Base-by-base conservation (phyloP, 2,329 filamentous ascomycete species). In the Verruconis gallopava region DNA sequence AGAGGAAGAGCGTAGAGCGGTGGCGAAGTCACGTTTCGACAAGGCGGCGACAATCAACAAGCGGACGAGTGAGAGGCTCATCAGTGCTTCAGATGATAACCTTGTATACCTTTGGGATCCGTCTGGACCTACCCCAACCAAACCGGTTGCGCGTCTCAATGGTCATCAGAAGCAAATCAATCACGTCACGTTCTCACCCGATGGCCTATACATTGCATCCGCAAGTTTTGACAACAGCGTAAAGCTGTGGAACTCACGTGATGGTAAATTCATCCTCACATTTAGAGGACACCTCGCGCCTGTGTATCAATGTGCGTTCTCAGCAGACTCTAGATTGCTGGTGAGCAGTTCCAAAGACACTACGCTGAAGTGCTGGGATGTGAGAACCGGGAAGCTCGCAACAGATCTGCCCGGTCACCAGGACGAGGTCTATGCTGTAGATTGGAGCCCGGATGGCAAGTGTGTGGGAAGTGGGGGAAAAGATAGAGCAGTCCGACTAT, bases 121-220 rank as follows among this genome's bases (percentile, higher is more conserved):
- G 0, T 70, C 43, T 17, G 43, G 43, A 15, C 17, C 38, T 3
- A 36, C 43, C 14, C 36, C 45, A 13, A 83, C 71, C 5, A 95
- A 96, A 59, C 88, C 89, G 1, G 68, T 96, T 3, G 81, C 84
- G n/a, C 72, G 86, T 22, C 73, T 96, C 63, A 64, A 85, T n/a
- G 91, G 91, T 2, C 91, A 98, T 55, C 85, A 95, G 59, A 96
- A 96, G 64, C 84, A 89, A 56, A 88, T 96, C 51, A 95, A 96
- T 59, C 84, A 95, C 57, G 88, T 96, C 37, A 82, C 80, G 9
- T 96, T 96, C 62, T 94, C 85, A 1, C 86, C 89, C 0, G 88
- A 96, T 55, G 89, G 86, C 22, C 71, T 75, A 5, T 72, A 89
- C 45, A 86, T 98, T 52, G 91, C 91, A 5, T 93, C 83, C 28